Evolutionary conservation across 805 yeast genomes (phyloP).

Genomic region (Geotrichum ghanense): DNA sequence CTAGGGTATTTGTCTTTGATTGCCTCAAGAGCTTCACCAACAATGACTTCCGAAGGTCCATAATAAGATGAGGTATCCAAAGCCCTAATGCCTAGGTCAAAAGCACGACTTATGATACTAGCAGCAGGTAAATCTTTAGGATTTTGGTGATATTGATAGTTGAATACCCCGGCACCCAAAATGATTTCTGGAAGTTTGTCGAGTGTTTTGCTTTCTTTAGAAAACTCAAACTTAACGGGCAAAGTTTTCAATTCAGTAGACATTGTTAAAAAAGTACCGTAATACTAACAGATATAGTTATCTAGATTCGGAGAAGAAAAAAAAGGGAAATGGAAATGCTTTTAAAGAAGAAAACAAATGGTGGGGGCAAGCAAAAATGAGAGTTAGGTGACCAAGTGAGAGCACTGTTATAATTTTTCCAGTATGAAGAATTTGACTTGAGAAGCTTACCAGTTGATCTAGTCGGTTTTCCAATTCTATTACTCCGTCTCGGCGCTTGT

Average conservation of each 20-base stretch:
- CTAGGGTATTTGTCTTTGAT: slow-evolving; percentile 36
- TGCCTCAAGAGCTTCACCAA: slow-evolving; percentile 53
- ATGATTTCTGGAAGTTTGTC: slow-evolving; percentile 36
- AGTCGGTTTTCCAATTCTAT: too few species aligned
- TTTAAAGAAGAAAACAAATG: too few species aligned
- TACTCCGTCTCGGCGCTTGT: too few species aligned
- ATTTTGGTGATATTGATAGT: slow-evolving; percentile 62
- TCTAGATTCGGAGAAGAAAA: too few species aligned
- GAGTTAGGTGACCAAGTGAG: too few species aligned
- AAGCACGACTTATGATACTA: slow-evolving; percentile 48
- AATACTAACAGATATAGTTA: too few species aligned
- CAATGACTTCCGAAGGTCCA: slow-evolving; percentile 70
- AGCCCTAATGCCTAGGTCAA: slow-evolving; percentile 58
- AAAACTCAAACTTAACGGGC: background rate
- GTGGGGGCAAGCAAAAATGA: too few species aligned
- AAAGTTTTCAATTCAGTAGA: background rate
- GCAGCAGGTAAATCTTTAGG: slow-evolving; percentile 50
- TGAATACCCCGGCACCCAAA: slow-evolving; percentile 84
- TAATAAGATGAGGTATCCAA: slow-evolving; percentile 90
- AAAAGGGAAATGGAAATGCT: too few species aligned
- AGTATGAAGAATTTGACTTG: too few species aligned
- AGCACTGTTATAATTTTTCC: too few species aligned
- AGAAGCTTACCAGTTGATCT: too few species aligned
- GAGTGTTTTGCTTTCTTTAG: slow-evolving; percentile 3
- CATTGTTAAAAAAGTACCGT: too few species aligned